Evolutionary conservation across 208 protist genomes (phyloP), one percentile per base, ranked within the genome.

Genomic region (Angomonas desouzai): DNA sequence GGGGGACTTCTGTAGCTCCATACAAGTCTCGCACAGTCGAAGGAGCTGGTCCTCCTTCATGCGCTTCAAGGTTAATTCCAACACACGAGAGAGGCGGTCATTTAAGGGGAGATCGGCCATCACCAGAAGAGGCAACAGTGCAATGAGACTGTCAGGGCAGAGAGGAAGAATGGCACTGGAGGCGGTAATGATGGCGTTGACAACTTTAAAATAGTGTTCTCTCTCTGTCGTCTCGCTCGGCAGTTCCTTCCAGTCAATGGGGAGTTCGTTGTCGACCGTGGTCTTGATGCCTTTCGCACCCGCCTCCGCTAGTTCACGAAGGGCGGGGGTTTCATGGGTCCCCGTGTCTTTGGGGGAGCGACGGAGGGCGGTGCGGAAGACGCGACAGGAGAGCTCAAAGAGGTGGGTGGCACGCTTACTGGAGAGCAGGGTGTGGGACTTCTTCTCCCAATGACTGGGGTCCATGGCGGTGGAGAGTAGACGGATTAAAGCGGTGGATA

Each of bases 201-300:
- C 51, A 11, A 86, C 68, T 11, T 49, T 23, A 29, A 59, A 36
- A 34, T 74, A 72, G 61, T 68, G 66, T 16, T 32, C 27, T n/a
- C 43, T 47, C 55, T 70, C 74, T n/a, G 16, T 36, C 0, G 65
- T 61, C 18, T 62, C 58, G 3, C 51, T 1, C n/a, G 27, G 29
- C 29, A 92, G 55, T 61, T 92, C 85, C 29, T 45, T 36, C 80
- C 74, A 79, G 33, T 61, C 53, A 11, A 92, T 55, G 49, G 85
- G 85, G 38, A 92, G 69, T 36, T 86, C 85, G 33, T 80, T 65
- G 23, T 58, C 69, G 7, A 86, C 16, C 3, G 70, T 43, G 20
- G 62, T 32, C 6, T 53, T n/a, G 0, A 79, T 47, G 1, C 70
- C 11, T 10, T 9, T 29, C 27, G 33, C 55, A 16, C 25, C 34